Conservation (phyloP, 306 rosid species). For the Bauhinia variegata region DNA sequence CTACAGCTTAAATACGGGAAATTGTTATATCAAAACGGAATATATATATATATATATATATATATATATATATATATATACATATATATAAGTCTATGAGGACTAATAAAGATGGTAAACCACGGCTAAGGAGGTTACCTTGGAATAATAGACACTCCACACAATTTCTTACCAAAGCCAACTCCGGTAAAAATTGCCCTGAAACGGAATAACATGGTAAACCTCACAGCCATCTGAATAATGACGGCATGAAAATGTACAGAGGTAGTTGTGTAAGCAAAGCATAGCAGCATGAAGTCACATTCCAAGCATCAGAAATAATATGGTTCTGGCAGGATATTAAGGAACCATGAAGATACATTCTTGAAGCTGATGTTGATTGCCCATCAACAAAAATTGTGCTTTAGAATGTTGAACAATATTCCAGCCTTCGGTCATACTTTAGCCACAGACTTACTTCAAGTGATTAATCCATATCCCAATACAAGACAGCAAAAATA, state of each 20-base stretch:
- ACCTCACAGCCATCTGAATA: slow-evolving; percentile 7
- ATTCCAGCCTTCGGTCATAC: slow-evolving; percentile 18
- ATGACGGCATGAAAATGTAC: slow-evolving; percentile 6
- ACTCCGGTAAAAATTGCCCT: slow-evolving; percentile 85
- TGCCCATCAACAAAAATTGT: slow-evolving; percentile 1
- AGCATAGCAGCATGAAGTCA: background rate
- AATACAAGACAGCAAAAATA: background rate
- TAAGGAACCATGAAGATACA: slow-evolving; percentile 15
- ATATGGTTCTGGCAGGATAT: slow-evolving; percentile 10
- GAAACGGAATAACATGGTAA: slow-evolving; percentile 36
- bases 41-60: slow-evolving; percentile 1
- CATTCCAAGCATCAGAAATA: slow-evolving; percentile 21
- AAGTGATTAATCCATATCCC: background rate
- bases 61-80: background rate
- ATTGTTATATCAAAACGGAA: slow-evolving; percentile 1
- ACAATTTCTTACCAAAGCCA: slow-evolving; percentile 87
- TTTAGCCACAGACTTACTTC: background rate
- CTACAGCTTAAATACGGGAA: slow-evolving; percentile 9
- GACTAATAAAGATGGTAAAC: background rate
- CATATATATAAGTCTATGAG: background rate
- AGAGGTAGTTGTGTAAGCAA: too few relatives aligned
- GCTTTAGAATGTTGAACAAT: background rate
- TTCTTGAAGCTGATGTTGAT: background rate
- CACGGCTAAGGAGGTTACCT: slow-evolving; percentile 57
- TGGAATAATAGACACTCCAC: slow-evolving; percentile 86